Evolutionary conservation across 164 flowering plant species (phyloP), one percentile per base, ranked within the genome.

Genomic region (Malania oleifera): DNA sequence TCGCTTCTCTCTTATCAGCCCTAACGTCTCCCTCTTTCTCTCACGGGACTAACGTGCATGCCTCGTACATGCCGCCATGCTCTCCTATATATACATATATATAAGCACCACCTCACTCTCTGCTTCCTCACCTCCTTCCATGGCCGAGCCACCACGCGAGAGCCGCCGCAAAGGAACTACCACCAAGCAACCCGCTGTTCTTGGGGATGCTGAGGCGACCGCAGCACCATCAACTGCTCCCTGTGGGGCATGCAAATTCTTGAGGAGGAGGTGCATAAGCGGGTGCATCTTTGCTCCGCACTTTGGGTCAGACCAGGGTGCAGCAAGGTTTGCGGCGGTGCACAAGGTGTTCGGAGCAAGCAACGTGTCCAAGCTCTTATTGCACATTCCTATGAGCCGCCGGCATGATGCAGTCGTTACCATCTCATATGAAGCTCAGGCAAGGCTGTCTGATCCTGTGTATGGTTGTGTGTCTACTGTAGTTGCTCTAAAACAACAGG

Each of bases 271-370:
- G 71, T 91, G 98, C 61, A 43, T 82, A 0, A 67, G 64, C 39
- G 98, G 96, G 1, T 91, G 98, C 73, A 75, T 91, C 0, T 91
- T 91, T 57, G 95, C 96, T 1, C 95, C 96, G 0, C 63, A 91
- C 60, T 91, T 89, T 54, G 85, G 86, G 13, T 73, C 96, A 0
- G 98, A 91, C 65, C 96, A 89, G 35, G 96, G 98, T 0, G 89
- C 96, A 0, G 89, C 96, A 0, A 63, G 85, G 61, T 91, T 91
- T 25, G 98, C 95, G 0, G 96, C 92, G 1, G 93, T 87, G 28
- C 96, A 87, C 70, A 87, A 91, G 73, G 88, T 91, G 55, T 91
- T 91, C 19, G 96, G 96, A 17, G 96, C 98, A 0, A 91, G 98
- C 54, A 91, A 91, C 51, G 96, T 91, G 61, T 87, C 96, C 0